Conservation (phyloP, 768 basidiomycete genomes). For the Dentipellis sp. region DNA sequence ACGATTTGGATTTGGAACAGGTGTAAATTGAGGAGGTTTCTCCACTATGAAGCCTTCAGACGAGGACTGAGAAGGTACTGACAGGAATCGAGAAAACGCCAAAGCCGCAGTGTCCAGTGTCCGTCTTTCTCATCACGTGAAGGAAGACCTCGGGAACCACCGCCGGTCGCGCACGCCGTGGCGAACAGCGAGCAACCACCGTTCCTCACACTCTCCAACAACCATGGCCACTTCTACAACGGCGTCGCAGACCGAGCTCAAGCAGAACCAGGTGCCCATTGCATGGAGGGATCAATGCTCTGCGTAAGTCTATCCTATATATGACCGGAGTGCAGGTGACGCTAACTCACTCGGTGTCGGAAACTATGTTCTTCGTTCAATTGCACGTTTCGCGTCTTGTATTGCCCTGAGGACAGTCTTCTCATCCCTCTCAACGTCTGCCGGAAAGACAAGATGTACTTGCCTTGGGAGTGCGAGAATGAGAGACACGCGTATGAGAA, state of each 20-base stretch:
- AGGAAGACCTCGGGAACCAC: neutral
- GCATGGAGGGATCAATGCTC: conserved; percentile 89
- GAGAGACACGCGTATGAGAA: conserved; percentile 82
- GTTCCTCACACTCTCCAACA: conserved; percentile 1
- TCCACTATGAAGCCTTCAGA: too few relatives aligned
- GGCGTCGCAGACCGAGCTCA: conserved; percentile 79
- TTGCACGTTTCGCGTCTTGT: too few relatives aligned
- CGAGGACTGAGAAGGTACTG: neutral
- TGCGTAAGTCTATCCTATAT: conserved; percentile 46
- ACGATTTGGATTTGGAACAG: too few relatives aligned
- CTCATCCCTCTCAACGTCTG: conserved; percentile 85
- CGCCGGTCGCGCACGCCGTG: neutral
- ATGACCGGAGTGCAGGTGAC: too few relatives aligned
- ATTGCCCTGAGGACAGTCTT: conserved; percentile 36
- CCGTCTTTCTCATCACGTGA: neutral
- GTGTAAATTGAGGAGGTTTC: too few relatives aligned
- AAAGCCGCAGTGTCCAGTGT: neutral
- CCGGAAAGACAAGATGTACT: conserved; percentile 64
- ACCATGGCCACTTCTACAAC: conserved; percentile 64
- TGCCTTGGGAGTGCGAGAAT: conserved; percentile 92
- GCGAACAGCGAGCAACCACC: neutral
- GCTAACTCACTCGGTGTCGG: too few relatives aligned
- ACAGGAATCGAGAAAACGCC: neutral
- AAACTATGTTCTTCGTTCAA: too few relatives aligned
- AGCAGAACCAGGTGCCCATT: conserved; percentile 63